Conservation (phyloP, 345 rosid genomes). For the Zanthoxylum bungeanum region DNA sequence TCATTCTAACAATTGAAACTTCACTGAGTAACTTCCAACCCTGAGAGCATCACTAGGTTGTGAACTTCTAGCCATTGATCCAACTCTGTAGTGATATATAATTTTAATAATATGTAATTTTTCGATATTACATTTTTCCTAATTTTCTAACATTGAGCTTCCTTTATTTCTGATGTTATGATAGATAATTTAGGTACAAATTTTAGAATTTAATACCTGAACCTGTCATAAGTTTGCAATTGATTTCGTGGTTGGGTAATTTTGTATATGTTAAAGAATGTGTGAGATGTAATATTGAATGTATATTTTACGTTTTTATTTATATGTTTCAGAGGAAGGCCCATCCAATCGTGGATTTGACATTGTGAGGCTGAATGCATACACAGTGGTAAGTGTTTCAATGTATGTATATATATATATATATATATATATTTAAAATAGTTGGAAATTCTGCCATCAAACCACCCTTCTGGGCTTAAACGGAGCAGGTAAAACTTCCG, state of each 20-base stretch:
- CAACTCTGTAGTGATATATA: neutral
- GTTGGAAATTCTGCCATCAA: too few species aligned
- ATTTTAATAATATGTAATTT: neutral
- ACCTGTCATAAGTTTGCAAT: neutral
- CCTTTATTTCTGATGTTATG: neutral
- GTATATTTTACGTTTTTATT: slow-evolving; percentile 8
- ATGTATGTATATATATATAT: too few species aligned
- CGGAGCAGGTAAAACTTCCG: too few species aligned
- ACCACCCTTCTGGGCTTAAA: too few species aligned
- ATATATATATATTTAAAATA: too few species aligned
- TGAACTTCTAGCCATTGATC: neutral
- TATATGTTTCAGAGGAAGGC: slow-evolving; percentile 76
- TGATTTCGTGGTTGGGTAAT: slow-evolving; percentile 7
- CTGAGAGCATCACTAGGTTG: neutral
- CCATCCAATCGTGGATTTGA: slow-evolving; percentile 84
- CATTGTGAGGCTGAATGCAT: slow-evolving; percentile 84
- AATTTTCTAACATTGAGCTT: neutral
- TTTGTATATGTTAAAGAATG: slow-evolving; percentile 7
- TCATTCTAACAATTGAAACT: too few species aligned
- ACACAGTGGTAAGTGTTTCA: slow-evolving; percentile 71
- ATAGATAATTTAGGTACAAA: neutral
- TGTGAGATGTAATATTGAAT: neutral
- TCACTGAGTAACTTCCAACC: neutral
- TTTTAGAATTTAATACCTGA: neutral
- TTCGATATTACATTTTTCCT: neutral